Evolutionary conservation across 495 filamentous ascomycete species (phyloP).

Genomic region (Penicillium flavigenum): DNA sequence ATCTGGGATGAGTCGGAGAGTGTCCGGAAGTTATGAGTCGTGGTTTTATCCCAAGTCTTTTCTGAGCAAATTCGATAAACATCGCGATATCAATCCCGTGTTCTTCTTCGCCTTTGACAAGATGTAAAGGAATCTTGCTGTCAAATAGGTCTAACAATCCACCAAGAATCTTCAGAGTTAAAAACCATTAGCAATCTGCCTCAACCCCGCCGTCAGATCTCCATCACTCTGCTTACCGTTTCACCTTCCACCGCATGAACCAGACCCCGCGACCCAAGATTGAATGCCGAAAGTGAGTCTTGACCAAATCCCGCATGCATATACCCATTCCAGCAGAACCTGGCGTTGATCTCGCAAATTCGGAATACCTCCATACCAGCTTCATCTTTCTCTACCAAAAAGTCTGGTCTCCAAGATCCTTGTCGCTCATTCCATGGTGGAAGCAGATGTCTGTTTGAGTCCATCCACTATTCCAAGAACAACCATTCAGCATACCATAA

Average conservation of each 20-base stretch:
- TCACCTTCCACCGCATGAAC: neutral
- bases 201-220: neutral
- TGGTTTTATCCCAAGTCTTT: conserved; percentile 15
- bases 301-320: conserved; percentile 26
- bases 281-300: neutral
- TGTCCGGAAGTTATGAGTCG: conserved; percentile 21
- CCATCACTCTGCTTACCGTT: conserved; percentile 1
- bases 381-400: conserved; percentile 34
- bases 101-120: conserved; percentile 41
- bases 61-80: conserved; percentile 22
- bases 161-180: conserved; percentile 16
- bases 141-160: conserved; percentile 27
- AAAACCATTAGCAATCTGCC: neutral
- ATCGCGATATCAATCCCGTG: conserved; percentile 35
- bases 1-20: conserved; percentile 23
- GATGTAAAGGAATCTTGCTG: conserved; percentile 29
- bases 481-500: neutral
- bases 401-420: conserved; percentile 47
- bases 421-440: neutral
- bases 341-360: conserved; percentile 49
- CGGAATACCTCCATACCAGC: conserved; percentile 23
- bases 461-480: neutral
- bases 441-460: conserved; percentile 1
- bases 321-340: conserved; percentile 44
- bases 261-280: conserved; percentile 15